Evolutionary conservation across 2,329 filamentous ascomycete genomes (phyloP).

Genomic region (Fusarium penzigii): DNA sequence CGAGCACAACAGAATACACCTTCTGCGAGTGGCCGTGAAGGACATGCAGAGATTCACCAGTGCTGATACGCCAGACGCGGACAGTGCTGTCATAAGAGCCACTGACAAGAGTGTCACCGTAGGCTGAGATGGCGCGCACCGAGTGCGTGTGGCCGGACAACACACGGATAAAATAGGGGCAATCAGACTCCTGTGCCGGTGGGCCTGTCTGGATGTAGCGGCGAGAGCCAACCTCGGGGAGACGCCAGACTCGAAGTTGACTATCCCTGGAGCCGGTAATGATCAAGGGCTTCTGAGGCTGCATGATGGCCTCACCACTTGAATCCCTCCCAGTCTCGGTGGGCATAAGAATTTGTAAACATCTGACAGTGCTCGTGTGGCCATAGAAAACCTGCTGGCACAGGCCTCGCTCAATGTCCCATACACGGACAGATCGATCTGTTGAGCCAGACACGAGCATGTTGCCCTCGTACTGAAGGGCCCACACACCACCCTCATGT

Average conservation of each 20-base stretch:
- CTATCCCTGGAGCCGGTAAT: constrained; percentile 97
- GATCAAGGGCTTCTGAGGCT: constrained; percentile 92
- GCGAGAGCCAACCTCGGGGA: constrained; percentile 77
- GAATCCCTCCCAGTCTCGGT: constrained; percentile 70
- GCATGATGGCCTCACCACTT: constrained; percentile 77
- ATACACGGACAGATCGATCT: constrained; percentile 96
- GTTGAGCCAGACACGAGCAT: constrained; percentile 94
- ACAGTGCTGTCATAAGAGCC: constrained; percentile 97
- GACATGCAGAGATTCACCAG: constrained; percentile 81
- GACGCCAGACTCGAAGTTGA: constrained; percentile 89
- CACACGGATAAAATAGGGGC: constrained; percentile 90
- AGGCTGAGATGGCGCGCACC: constrained; percentile 91
- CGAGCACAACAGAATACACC: constrained; percentile 95
- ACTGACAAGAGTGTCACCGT: constrained; percentile 94
- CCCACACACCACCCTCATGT: constrained; percentile 97
- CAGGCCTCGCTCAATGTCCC: constrained; percentile 92
- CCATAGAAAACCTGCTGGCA: constrained; percentile 97
- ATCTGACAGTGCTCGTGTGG: constrained; percentile 95
- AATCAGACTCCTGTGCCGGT: constrained; percentile 73
- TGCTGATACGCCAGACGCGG: constrained; percentile 96
- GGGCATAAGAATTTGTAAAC: constrained; percentile 90
- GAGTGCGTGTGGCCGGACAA: constrained; percentile 88
- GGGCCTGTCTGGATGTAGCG: constrained; percentile 79
- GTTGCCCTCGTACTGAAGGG: constrained; percentile 93
- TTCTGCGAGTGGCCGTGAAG: constrained; percentile 87